Base-by-base conservation (phyloP, 805 yeast genomes). In the Nakazawaea molendinolei region DNA sequence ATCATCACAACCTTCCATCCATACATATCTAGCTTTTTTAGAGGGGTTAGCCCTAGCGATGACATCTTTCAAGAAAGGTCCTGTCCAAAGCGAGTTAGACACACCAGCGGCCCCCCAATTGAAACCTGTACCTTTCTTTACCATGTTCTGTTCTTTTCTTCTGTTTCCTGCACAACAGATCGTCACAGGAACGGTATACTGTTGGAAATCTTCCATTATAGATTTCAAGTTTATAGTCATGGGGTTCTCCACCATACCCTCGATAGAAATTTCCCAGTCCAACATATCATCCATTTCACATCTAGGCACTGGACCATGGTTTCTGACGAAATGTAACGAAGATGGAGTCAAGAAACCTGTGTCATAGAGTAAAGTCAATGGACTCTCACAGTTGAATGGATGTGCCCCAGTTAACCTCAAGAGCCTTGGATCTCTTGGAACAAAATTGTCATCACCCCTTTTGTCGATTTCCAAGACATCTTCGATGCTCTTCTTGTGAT, bases 101-200 rank as follows among this genome's bases (percentile, higher is more conserved):
- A 48, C 48, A 21, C 61, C 63, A 6, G 52, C 58, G 1, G 60
- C 46, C n/a, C 60, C 60, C 63, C 63, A 58, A 34, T 53, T 56
- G 42, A 58, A 58, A 8, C 61, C 62, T 12, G 53, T 45, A 9
- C 60, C 58, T 31, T 56, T 56, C 25, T 49, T 50, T 10, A 53
- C 64, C 47, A 55, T 41, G 33, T 58, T 58, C 39, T 58, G 62
- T 34, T 58, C 62, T 33, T 52, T 56, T 30, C 62, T 47, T 33
- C 63, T 48, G 33, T 57, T 57, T 9, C 63, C 63, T 3, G 63
- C 63, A 41, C 63, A 58, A 14, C 53, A 52, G n/a, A 58, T 33
- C 1, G 63, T 57, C 3, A 58, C 48, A 4, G 62, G 63, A n/a
- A 44, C 47, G 0, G 61, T 54, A 26, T 49, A 52, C n/a, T 47